Base-by-base conservation (phyloP, 257 asterid species). In the Scutellaria galericulata region DNA sequence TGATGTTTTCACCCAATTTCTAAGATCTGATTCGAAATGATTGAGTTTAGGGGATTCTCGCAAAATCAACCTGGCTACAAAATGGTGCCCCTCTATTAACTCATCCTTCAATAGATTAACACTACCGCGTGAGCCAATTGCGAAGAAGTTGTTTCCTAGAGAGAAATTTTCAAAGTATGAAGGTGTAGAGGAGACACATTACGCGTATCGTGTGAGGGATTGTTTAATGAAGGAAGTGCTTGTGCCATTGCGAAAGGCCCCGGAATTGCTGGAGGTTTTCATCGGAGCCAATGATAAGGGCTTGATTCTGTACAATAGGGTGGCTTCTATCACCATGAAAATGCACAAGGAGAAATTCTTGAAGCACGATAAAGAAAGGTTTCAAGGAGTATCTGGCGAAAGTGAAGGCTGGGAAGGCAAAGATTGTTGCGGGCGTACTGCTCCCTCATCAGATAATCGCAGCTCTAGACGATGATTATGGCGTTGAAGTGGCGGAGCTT, bases 41-140 rank as follows among this genome's bases (percentile, higher is more conserved):
- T 63, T 81, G 74, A 46, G 40, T 5, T 59, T 78, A 0, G 82
- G 83, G 13, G 60, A 80, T 4, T 2, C 31, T 12, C 6, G 2
- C 3, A 74, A 72, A 13, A 83, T 85, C 53, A 81, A 86, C 71
- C 86, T 85, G 9, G 87, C 88, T 2, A 80, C 86, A 0, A 85
- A 87, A 12, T 87, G 93, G 93, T 87, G 93, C 44, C 90, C 89
- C 2, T 81, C 87, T 1, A 48, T 87, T 11, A 82, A 83, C 53
- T 83, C 90, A 1, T 74, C 86, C 0, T 87, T 64, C 56, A 88
- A 87, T 31, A 57, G 50, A 13, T 4, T 64, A 3, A 87, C 92
- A 0, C 77, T 85, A 4, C 5, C 83, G 53, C 85, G 93, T 53
- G 85, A 85, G 20, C 73, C 83, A 18, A 79, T 85, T 12, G 90